Evolutionary conservation across 257 asterid genomes (phyloP).

Genomic region (Ballota nigra): DNA sequence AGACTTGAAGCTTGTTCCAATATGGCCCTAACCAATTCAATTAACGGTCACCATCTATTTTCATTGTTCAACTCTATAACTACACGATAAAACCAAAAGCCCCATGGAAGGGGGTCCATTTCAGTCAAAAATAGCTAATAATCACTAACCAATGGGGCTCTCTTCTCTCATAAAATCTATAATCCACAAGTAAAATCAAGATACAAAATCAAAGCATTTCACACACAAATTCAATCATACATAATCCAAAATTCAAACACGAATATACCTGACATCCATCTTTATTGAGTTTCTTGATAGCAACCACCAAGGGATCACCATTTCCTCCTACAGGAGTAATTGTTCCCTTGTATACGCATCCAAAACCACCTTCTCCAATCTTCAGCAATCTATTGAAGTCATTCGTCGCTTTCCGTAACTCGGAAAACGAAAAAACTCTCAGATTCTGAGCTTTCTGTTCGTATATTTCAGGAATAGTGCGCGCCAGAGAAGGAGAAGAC

Average conservation of each 20-base stretch:
- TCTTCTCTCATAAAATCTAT: not conserved
- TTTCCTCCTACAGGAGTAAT: constrained; percentile 58
- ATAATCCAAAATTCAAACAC: not conserved
- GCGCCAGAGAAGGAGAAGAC: constrained; percentile 55
- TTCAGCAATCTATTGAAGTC: constrained; percentile 59
- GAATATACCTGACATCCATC: constrained; percentile 68
- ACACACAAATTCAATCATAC: not conserved
- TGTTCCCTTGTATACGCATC: constrained; percentile 66
- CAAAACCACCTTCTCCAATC: constrained; percentile 95
- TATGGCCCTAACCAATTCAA: not conserved
- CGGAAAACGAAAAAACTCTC: constrained; percentile 63
- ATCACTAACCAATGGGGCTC: not conserved
- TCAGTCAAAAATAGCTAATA: not conserved
- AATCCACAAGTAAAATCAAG: not conserved
- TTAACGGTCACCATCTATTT: not conserved
- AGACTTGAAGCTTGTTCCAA: not conserved
- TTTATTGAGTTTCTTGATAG: constrained; percentile 76
- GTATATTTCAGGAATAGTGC: constrained; percentile 57
- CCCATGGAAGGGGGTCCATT: not conserved
- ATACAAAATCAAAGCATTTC: not conserved
- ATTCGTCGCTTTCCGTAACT: constrained; percentile 66
- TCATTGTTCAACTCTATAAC: not conserved
- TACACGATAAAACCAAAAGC: not conserved
- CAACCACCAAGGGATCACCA: constrained; percentile 60
- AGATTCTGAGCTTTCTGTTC: constrained; percentile 61